Conservation (phyloP, 306 rosid species). For the Chamaecrista fasciculata region DNA sequence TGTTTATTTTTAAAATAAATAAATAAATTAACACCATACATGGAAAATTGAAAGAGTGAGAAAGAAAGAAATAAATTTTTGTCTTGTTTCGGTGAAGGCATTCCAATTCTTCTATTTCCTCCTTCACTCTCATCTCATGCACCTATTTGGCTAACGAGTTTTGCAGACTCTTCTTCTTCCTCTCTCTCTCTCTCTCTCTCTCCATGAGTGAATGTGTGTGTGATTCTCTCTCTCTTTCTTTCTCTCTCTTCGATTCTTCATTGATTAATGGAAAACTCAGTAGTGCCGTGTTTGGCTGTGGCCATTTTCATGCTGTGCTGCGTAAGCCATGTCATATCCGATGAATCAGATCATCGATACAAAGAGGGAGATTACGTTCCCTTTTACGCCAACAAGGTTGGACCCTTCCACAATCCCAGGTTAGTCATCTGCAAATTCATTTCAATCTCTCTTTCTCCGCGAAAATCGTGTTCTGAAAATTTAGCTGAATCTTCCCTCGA, state of each 20-base stretch:
- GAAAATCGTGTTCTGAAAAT: neutral
- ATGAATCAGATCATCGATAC: constrained; percentile 55
- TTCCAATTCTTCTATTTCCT: constrained; percentile 12
- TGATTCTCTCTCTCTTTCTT: neutral
- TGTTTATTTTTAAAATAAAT: too few relatives aligned
- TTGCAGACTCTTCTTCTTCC: constrained; percentile 23
- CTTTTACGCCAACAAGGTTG: constrained; percentile 61
- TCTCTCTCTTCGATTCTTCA: constrained; percentile 1
- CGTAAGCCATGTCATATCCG: constrained; percentile 42
- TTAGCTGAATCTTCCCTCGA: neutral
- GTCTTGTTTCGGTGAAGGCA: constrained; percentile 23
- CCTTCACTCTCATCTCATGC: constrained; percentile 23
- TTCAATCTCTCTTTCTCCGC: neutral
- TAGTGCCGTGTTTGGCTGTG: constrained; percentile 37
- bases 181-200: neutral
- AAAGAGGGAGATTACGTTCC: constrained; percentile 51
- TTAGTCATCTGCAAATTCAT: constrained; percentile 2
- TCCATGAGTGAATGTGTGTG: too few relatives aligned
- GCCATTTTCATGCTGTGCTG: constrained; percentile 42
- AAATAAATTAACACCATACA: too few relatives aligned
- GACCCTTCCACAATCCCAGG: constrained; percentile 71
- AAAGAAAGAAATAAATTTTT: too few relatives aligned
- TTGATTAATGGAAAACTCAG: constrained; percentile 43
- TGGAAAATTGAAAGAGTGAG: too few relatives aligned
- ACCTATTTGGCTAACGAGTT: constrained; percentile 19